Evolutionary conservation across 371 early-diverging fungal species (phyloP).

Genomic region (Dichotomocladium elegans): DNA sequence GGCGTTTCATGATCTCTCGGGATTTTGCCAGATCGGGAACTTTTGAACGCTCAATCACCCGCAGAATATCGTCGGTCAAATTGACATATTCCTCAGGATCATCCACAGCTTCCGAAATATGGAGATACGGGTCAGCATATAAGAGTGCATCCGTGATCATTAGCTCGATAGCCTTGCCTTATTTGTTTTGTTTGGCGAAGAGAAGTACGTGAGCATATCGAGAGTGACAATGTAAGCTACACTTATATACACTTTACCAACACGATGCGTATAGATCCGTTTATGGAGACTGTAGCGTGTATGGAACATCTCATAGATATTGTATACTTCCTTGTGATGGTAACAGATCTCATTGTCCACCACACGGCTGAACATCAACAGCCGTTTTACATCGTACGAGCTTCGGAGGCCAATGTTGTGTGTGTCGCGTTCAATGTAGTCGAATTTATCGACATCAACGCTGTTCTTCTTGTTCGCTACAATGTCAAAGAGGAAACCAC

Average conservation of each 20-base stretch:
- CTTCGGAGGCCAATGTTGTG: conserved; percentile 80
- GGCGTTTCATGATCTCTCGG: conserved; percentile 63
- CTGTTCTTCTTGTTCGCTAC: conserved; percentile 93
- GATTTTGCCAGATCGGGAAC: conserved; percentile 61
- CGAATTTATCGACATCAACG: conserved; percentile 97
- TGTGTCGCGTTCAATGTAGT: conserved; percentile 91
- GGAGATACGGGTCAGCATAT: conserved; percentile 72
- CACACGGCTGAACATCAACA: conserved; percentile 81
- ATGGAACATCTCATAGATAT: conserved; percentile 87
- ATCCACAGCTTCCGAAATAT: conserved; percentile 69
- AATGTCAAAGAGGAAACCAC: conserved; percentile 87
- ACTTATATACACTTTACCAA: conserved; percentile 47
- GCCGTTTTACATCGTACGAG: conserved; percentile 76
- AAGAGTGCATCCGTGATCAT: conserved; percentile 90
- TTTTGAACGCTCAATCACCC: conserved; percentile 73
- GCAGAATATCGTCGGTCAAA: conserved; percentile 85
- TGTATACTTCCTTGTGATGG: conserved; percentile 75
- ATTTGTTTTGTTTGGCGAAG: neutral
- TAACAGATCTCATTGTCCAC: conserved; percentile 89
- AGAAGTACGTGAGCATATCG: neutral
- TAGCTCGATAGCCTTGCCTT: conserved; percentile 67
- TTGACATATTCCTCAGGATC: conserved; percentile 67
- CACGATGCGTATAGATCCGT: conserved; percentile 90
- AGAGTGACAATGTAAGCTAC: neutral
- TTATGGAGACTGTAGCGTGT: conserved; percentile 89